Evolutionary conservation across 805 yeast species (phyloP), one percentile per base, ranked within the genome.

Genomic region (Jamesozyma piceae): DNA sequence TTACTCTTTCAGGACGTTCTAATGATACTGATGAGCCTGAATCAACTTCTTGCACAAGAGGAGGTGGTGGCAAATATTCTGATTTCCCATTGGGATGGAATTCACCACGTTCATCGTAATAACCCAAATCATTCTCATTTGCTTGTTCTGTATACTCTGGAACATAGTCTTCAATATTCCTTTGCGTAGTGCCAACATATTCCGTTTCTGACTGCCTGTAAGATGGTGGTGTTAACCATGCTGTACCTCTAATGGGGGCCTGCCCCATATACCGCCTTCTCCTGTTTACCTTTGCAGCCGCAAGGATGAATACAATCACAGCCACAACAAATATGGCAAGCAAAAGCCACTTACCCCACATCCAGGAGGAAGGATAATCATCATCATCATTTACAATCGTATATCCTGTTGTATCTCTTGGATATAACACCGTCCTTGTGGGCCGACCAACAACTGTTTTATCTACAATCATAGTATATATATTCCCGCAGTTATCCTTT

Each of bases 151-250:
- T 75, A 49, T 83, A 83, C 2, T 80, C 71, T 0, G 94, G 94
- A 1, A 82, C 85, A 50, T 68, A 77, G 2, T 73, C 72, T 37
- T 72, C 74, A 8, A 68, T 63, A 34, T 43, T 36, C 4, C 39
- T 38, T 19, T 44, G 45, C 9, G 47, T 27, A 8, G 37, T 35
- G 14, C 53, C 52, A 20, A 71, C 66, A 49, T 76, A 73, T 44
- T 75, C 78, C 40, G 65, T 67, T 52, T 82, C 83, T 1, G 87
- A 74, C 50, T 79, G 86, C 37, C 68, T 58, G 55, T 85, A 85
- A 10, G 80, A 69, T 0, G 94, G 94, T 5, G 95, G 95, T 0
- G 92, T 82, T 67, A 87, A 76, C 94, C 94, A 83, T 10, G 83
- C 75, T 1, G 92, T 83, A 9, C 90, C 90, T 45, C 74, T 66